These are phyloP conservation scores for Exsudoporus floridanus DNA, from an alignment of 1,284 basidiomycete species.

Conservation along the genomic window DNA sequence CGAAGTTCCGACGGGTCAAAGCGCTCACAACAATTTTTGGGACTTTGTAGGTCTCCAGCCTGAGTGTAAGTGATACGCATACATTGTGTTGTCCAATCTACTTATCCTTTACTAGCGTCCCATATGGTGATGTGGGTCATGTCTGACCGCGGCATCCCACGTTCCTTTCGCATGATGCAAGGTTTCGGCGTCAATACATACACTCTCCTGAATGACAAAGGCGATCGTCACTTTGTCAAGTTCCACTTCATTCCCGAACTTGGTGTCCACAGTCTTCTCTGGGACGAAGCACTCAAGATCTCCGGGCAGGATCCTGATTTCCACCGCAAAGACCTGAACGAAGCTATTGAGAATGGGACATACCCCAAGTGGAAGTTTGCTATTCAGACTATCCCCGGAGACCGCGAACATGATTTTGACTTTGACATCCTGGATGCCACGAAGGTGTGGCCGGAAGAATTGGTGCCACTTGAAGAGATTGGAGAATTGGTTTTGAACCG, in stretches of 20 bases:
- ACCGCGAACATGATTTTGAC: slow-evolving; percentile 69
- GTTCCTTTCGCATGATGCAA: slow-evolving; percentile 84
- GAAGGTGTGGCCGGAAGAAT: slow-evolving; percentile 79
- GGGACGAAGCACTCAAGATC: slow-evolving; percentile 86
- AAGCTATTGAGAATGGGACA: slow-evolving; percentile 69
- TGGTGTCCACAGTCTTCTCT: slow-evolving; percentile 78
- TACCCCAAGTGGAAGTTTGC: slow-evolving; percentile 76
- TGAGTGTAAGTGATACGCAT: slow-evolving; percentile 45
- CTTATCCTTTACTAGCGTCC: slow-evolving; percentile 45
- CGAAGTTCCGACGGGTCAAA: slow-evolving; percentile 64
- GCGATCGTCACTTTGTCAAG: slow-evolving; percentile 78
- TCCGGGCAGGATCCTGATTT: slow-evolving; percentile 81
- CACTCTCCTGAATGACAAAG: slow-evolving; percentile 64
- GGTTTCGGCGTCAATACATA: slow-evolving; percentile 85
- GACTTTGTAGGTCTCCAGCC: slow-evolving; percentile 70
- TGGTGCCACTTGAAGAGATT: slow-evolving; percentile 72
- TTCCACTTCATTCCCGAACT: slow-evolving; percentile 83
- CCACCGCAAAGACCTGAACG: slow-evolving; percentile 76
- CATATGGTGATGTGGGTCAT: slow-evolving; percentile 85
- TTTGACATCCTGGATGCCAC: slow-evolving; percentile 87
- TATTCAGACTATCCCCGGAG: slow-evolving; percentile 71
- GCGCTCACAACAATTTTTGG: slow-evolving; percentile 84
- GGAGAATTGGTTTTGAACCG: slow-evolving; percentile 75
- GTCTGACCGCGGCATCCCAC: slow-evolving; percentile 79
- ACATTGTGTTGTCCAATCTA: not conserved